A percentile compares a stretch with the other conserved stretches of the same genome.
Conservation (phyloP, 306 rosid species). For the Cyclanthera cordifolia region DNA sequence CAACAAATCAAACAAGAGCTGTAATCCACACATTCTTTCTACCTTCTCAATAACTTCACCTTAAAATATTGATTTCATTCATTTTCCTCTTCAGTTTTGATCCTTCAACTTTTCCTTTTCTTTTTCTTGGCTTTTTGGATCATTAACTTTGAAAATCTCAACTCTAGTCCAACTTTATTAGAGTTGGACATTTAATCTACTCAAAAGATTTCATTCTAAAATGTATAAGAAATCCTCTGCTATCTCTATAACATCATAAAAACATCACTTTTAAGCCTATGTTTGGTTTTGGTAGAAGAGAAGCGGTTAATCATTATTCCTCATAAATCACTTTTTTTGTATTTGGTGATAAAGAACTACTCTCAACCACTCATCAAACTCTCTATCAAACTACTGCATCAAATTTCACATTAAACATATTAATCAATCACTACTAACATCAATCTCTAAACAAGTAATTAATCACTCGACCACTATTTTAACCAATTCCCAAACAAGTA, state of each 20-base stretch:
- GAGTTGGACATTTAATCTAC: background rate
- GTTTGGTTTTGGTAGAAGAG: too few relatives aligned
- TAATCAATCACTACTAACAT: too few relatives aligned
- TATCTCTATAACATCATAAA: background rate
- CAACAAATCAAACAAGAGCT: slow-evolving; percentile 13
- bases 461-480: too few relatives aligned
- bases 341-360: too few relatives aligned
- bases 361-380: too few relatives aligned
- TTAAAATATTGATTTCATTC: background rate
- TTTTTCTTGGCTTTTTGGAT: background rate
- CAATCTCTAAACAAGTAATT: too few relatives aligned
- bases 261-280: background rate
- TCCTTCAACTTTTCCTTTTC: background rate
- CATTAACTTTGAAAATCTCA: background rate
- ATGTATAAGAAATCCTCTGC: background rate
- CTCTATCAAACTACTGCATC: too few relatives aligned
- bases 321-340: too few relatives aligned
- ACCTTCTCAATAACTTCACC: background rate
- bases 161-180: background rate
- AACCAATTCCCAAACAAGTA: too few relatives aligned
- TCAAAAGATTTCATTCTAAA: background rate
- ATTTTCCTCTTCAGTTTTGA: background rate
- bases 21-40: slow-evolving; percentile 13
- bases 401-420: too few relatives aligned
- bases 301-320: too few relatives aligned